phyloP scores from a whole-genome alignment of 2,329 filamentous ascomycete species.

The Simplicillium sp. region DNA sequence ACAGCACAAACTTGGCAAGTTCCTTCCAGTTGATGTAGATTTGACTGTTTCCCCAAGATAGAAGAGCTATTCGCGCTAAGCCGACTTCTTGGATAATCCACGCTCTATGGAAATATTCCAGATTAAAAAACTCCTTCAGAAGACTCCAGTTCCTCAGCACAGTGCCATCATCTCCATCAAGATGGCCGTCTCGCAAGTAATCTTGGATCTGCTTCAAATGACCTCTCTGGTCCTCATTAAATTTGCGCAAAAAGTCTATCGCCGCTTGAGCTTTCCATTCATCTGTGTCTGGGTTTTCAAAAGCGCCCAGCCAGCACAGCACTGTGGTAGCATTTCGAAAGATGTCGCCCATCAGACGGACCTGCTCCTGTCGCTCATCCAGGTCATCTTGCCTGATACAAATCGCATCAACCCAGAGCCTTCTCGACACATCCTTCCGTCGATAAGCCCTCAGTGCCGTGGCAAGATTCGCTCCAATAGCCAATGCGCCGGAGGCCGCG shows the following conservation, averaged over 20 bases:
- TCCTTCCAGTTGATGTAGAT: constrained; percentile 4
- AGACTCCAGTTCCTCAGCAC: neutral
- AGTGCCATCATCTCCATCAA: neutral
- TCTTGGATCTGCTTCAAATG: constrained; percentile 1
- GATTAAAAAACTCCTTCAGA: constrained; percentile 9
- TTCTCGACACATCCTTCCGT: neutral
- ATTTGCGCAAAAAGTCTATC: constrained; percentile 2
- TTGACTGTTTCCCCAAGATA: constrained; percentile 5
- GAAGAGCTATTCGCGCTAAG: constrained; percentile 4
- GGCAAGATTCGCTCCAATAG: constrained; percentile 5
- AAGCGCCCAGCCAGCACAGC: constrained; percentile 8
- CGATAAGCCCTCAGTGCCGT: constrained; percentile 6
- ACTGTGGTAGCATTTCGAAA: constrained; percentile 7
- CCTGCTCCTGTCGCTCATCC: constrained; percentile 9
- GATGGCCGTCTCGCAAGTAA: constrained; percentile 1
- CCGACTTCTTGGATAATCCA: constrained; percentile 13
- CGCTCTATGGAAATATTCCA: constrained; percentile 11
- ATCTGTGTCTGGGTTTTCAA: constrained; percentile 1
- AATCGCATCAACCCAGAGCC: constrained; percentile 12
- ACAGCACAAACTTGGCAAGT: constrained; percentile 1
- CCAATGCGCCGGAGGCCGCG: neutral
- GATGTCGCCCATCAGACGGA: constrained; percentile 12
- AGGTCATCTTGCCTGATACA: constrained; percentile 10
- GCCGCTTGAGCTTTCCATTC: neutral
- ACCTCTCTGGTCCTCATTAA: neutral